These are phyloP conservation scores for Pseudogymnoascus sp. DNA, from an alignment of 2,329 filamentous ascomycete genomes.

Conservation along the genomic window DNA sequence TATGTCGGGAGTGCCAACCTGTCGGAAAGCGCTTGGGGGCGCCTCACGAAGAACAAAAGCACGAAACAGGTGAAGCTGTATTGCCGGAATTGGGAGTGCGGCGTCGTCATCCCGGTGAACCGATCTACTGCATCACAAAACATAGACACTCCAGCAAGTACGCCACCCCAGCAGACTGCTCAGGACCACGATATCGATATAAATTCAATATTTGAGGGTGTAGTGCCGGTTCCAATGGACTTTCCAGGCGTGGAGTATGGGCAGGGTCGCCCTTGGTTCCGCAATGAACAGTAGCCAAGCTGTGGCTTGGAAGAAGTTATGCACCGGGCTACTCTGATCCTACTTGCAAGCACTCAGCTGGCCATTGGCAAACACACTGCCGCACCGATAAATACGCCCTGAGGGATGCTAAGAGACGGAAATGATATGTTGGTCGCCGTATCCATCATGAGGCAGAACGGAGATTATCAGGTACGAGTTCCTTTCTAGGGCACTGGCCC, in stretches of 20 bases:
- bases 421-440: not conserved
- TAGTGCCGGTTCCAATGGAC: conserved; percentile 58
- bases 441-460: not conserved
- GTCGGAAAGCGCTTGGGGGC: conserved; percentile 91
- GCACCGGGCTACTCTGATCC: not conserved
- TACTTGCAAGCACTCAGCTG: not conserved
- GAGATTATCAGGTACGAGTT: not conserved
- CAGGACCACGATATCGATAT: not conserved
- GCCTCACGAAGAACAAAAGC: conserved; percentile 60
- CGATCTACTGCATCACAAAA: not conserved
- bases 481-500: not conserved
- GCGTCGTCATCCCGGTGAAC: conserved; percentile 64
- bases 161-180: not conserved
- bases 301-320: not conserved
- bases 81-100: conserved; percentile 93
- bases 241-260: conserved; percentile 43
- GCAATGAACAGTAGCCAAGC: conserved; percentile 6
- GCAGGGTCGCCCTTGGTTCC: conserved; percentile 24
- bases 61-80: conserved; percentile 67
- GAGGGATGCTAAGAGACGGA: not conserved
- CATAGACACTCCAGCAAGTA: not conserved
- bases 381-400: not conserved
- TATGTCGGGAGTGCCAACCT: conserved; percentile 90
- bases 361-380: not conserved
- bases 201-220: conserved; percentile 39